Conservation (phyloP, 371 early-diverging fungal species). For the Rhizopus sp. region DNA sequence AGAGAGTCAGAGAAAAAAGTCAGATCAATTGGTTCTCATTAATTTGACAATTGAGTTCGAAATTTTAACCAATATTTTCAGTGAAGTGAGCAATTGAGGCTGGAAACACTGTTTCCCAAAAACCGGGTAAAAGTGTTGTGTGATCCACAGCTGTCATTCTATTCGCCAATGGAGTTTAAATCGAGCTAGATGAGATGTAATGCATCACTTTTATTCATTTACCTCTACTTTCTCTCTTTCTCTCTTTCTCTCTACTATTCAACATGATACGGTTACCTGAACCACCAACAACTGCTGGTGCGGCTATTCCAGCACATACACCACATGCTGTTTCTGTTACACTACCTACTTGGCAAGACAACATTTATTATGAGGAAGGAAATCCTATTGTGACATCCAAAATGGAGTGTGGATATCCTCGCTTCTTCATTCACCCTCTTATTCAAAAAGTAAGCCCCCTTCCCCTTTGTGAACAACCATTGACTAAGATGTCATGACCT, state of each 20-base stretch:
- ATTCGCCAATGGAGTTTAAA: too few species aligned
- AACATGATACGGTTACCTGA: conserved; percentile 24
- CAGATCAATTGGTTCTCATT: too few species aligned
- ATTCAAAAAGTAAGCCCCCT: conserved; percentile 65
- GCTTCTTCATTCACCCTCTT: conserved; percentile 82
- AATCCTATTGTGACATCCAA: conserved; percentile 68
- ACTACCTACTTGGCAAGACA: conserved; percentile 90
- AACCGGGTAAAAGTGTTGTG: too few species aligned
- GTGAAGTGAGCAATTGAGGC: too few species aligned
- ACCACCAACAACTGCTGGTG: conserved; percentile 56
- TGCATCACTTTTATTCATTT: neutral
- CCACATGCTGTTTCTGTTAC: conserved; percentile 91
- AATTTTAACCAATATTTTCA: too few species aligned
- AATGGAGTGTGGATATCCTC: conserved; percentile 90
- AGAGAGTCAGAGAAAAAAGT: too few species aligned
- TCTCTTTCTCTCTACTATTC: conserved; percentile 1
- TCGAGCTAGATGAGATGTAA: conserved; percentile 2
- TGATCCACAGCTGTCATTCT: too few species aligned
- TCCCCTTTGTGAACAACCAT: neutral
- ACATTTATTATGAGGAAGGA: conserved; percentile 91
- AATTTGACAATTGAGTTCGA: too few species aligned
- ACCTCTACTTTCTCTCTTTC: conserved; percentile 5
- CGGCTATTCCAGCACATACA: conserved; percentile 72
- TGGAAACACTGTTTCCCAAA: too few species aligned
- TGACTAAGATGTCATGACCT: too few species aligned